Conservation (phyloP, 352 stramenopile species). For the Phytopythium cucurbitacearum region DNA sequence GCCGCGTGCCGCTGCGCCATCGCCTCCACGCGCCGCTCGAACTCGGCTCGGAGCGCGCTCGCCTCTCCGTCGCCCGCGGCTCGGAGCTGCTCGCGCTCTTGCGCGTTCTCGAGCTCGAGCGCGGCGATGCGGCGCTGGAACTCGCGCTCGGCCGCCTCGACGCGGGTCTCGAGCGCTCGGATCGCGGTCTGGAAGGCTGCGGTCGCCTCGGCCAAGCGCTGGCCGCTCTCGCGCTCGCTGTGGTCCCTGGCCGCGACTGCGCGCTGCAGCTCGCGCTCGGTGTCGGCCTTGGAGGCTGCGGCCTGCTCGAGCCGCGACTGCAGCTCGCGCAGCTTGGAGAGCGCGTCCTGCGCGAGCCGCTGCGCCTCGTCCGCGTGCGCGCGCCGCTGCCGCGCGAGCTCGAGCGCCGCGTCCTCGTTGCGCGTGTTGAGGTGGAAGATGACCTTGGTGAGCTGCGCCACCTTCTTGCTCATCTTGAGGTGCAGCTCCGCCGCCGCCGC, state of each 20-base stretch:
- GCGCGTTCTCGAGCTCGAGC: conserved; percentile 23
- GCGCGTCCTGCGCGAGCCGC: conserved; percentile 47
- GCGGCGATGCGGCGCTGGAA: conserved; percentile 43
- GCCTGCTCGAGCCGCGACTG: conserved; percentile 25
- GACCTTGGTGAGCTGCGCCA: conserved; percentile 92
- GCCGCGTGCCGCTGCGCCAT: conserved; percentile 29
- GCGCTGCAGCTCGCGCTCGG: conserved; percentile 25
- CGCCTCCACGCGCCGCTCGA: conserved; percentile 20
- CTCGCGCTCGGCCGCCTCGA: conserved; percentile 23
- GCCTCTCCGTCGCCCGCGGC: conserved; percentile 1
- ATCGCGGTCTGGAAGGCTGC: conserved; percentile 45
- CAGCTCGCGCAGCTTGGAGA: conserved; percentile 41
- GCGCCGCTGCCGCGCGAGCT: conserved; percentile 42
- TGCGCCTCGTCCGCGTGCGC: conserved; percentile 35
- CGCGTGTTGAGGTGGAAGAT: conserved; percentile 94
- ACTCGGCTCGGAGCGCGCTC: conserved; percentile 8
- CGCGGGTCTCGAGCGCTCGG: conserved; percentile 33
- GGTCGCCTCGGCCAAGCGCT: conserved; percentile 16
- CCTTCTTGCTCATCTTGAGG: conserved; percentile 94
- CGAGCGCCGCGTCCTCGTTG: conserved; percentile 88
- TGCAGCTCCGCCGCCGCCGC: conserved; percentile 59
- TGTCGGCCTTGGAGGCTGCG: conserved; percentile 18
- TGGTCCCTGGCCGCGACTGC: conserved; percentile 16
- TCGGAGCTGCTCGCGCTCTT: conserved; percentile 22
- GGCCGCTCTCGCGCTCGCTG: conserved; percentile 26